Conservation (phyloP, 768 basidiomycete genomes). For the Pleurotus platypus region DNA sequence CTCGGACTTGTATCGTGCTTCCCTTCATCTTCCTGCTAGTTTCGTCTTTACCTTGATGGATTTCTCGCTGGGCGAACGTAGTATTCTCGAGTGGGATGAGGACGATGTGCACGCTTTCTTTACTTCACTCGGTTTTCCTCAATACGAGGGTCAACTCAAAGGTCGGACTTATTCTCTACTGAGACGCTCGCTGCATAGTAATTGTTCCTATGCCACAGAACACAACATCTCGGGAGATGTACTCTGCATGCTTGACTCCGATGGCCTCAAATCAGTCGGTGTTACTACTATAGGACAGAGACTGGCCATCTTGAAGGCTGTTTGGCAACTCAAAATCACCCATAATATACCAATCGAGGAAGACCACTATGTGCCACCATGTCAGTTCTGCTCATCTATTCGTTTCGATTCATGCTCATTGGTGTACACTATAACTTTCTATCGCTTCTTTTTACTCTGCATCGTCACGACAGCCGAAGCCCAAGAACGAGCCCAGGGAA, state of each 20-base stretch:
- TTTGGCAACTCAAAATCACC: conserved; percentile 85
- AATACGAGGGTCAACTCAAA: conserved; percentile 80
- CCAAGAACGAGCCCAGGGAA: conserved; percentile 46
- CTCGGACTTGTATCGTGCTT: conserved; percentile 2
- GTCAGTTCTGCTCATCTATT: conserved; percentile 40
- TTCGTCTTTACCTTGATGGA: conserved; percentile 26
- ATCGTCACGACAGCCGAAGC: conserved; percentile 22
- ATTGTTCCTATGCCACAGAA: conserved; percentile 43
- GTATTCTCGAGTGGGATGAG: conserved; percentile 69
- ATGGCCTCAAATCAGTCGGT: conserved; percentile 82
- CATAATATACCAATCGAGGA: conserved; percentile 80
- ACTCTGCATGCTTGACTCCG: conserved; percentile 79
- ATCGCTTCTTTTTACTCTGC: no score
- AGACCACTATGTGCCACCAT: conserved; percentile 86
- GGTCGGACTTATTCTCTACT: conserved; percentile 41
- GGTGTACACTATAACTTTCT: no score
- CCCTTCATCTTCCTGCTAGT: conserved; percentile 5
- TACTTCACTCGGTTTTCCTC: conserved; percentile 70
- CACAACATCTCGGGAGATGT: conserved; percentile 92
- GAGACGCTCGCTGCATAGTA: conserved; percentile 12
- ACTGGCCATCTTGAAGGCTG: conserved; percentile 85
- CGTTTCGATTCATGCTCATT: background rate
- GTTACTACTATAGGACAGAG: conserved; percentile 90
- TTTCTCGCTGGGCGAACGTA: conserved; percentile 29
- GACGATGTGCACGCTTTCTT: conserved; percentile 80